Evolutionary conservation across 495 filamentous ascomycete genomes (phyloP).

Genomic region (Sordaria brevicollis): DNA sequence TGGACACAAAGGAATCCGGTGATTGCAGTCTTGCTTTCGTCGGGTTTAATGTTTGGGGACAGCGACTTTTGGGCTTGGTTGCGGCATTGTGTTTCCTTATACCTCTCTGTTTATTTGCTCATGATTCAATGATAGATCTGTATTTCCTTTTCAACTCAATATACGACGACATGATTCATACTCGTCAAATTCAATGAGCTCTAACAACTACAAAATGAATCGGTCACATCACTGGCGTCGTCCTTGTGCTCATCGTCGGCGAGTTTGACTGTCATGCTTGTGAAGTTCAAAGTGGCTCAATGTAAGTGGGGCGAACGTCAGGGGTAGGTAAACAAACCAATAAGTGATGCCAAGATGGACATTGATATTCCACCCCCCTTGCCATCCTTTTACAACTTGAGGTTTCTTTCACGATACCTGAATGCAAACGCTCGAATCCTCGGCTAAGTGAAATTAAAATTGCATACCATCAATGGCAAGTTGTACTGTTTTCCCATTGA

Average conservation of each 20-base stretch:
- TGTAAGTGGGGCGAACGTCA: neutral
- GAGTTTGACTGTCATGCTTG: neutral
- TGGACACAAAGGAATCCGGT: neutral
- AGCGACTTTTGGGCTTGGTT: neutral
- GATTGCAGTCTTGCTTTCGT: neutral
- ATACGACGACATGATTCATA: neutral
- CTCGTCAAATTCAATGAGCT: neutral
- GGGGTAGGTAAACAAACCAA: neutral
- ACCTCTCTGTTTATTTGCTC: neutral
- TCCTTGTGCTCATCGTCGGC: neutral
- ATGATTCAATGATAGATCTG: neutral
- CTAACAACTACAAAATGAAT: neutral
- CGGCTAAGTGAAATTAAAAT: no score
- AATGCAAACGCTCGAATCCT: neutral
- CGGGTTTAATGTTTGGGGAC: neutral
- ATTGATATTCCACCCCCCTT: neutral
- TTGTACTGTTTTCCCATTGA: no score
- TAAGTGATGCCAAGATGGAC: neutral
- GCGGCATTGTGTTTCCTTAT: neutral
- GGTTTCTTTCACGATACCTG: neutral
- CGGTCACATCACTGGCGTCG: neutral
- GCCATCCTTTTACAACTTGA: neutral
- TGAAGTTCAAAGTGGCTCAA: neutral
- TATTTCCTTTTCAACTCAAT: neutral
- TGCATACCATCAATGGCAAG: no score